A percentile compares a stretch with the other conserved stretches of the same genome.
Evolutionary conservation across 2,329 filamentous ascomycete species (phyloP).

Genomic region (Huntiella omanensis): DNA sequence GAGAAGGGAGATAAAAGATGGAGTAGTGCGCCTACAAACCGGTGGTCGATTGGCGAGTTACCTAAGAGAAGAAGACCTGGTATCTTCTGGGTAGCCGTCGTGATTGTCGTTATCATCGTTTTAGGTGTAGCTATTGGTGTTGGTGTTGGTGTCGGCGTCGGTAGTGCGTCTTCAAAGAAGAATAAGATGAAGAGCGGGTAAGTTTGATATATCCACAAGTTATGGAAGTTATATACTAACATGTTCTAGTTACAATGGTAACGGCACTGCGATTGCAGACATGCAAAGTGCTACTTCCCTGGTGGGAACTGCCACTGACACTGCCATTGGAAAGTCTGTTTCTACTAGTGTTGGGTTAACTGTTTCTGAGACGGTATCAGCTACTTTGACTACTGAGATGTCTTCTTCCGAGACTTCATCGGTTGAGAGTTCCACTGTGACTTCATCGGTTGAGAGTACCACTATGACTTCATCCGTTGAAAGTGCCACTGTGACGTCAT

Average conservation of each 20-base stretch:
- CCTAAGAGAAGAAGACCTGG: constrained; percentile 17
- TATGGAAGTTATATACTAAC: too few species aligned
- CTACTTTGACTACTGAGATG: not conserved
- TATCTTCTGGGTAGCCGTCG: constrained; percentile 20
- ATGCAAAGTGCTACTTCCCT: not conserved
- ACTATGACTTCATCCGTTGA: too few species aligned
- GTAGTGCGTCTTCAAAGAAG: not conserved
- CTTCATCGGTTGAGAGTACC: not conserved
- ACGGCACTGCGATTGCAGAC: not conserved
- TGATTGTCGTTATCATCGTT: constrained; percentile 17
- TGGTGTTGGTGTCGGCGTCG: constrained; percentile 20
- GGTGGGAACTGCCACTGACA: not conserved
- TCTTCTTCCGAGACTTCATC: not conserved
- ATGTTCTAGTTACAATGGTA: too few species aligned
- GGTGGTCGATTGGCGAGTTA: constrained; percentile 13
- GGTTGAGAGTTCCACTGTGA: not conserved
- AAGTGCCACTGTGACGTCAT: not conserved
- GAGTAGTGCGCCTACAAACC: constrained; percentile 10
- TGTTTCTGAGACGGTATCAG: not conserved
- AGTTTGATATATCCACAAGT: not conserved
- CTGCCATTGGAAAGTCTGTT: not conserved
- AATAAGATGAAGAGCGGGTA: not conserved
- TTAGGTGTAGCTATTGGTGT: constrained; percentile 24
- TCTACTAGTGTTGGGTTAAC: not conserved
- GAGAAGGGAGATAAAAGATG: constrained; percentile 1